Evolutionary conservation across 2,329 filamentous ascomycete species (phyloP).

Genomic region (Tetracladium maxilliforme): DNA sequence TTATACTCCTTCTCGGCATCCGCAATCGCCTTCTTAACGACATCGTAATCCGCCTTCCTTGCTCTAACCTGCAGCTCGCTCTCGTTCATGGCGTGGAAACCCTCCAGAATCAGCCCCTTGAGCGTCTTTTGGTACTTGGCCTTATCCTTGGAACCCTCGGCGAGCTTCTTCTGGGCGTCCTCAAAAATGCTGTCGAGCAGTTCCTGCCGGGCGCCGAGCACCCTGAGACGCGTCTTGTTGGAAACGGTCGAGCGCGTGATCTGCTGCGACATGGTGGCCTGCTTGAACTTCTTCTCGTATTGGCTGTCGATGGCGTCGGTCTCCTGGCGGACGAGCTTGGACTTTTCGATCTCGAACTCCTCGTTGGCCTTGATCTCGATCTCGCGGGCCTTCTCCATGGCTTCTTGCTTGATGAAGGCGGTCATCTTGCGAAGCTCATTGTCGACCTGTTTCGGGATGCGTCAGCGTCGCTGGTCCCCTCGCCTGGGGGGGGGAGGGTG

Average conservation of each 20-base stretch:
- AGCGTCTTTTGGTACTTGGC: slow-evolving; percentile 61
- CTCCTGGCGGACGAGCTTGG: slow-evolving; percentile 93
- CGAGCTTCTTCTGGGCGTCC: slow-evolving; percentile 57
- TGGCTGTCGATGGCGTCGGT: slow-evolving; percentile 79
- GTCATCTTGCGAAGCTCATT: slow-evolving; percentile 99
- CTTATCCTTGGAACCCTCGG: slow-evolving; percentile 50
- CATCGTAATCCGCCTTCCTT: slow-evolving; percentile 63
- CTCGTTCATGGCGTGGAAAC: slow-evolving; percentile 79
- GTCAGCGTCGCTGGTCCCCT: slow-evolving; percentile 1
- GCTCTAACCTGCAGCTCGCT: slow-evolving; percentile 58
- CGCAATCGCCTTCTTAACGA: slow-evolving; percentile 64
- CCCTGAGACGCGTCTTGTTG: slow-evolving; percentile 88
- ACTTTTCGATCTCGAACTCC: slow-evolving; percentile 98
- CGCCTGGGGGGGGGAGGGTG: slow-evolving; percentile 4
- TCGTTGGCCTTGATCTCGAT: slow-evolving; percentile 98
- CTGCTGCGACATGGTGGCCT: slow-evolving; percentile 95
- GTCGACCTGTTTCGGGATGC: slow-evolving; percentile 52
- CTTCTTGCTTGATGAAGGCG: slow-evolving; percentile 98
- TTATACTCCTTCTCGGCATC: slow-evolving; percentile 74
- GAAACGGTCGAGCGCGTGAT: slow-evolving; percentile 91
- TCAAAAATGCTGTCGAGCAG: slow-evolving; percentile 86
- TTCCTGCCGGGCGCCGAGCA: slow-evolving; percentile 78
- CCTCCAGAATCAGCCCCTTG: slow-evolving; percentile 75
- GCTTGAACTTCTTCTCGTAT: slow-evolving; percentile 99
- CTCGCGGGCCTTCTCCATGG: slow-evolving; percentile 89